phyloP scores from a whole-genome alignment of 2,329 filamentous ascomycete genomes.

The Fusarium marasasianum region DNA sequence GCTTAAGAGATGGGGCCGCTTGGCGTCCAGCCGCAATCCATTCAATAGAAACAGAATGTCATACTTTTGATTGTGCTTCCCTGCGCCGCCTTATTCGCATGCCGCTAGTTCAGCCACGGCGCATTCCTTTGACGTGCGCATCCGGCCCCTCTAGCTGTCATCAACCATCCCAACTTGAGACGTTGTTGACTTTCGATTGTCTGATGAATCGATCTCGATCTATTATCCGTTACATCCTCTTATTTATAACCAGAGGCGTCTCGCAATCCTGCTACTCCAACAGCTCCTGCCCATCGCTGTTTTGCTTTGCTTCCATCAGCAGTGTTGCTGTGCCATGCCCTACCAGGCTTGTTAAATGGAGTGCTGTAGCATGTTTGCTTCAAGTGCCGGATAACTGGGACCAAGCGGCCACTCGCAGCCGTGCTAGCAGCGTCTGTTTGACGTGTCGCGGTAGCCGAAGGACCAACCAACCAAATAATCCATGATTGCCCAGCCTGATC shows the following conservation, averaged over 20 bases:
- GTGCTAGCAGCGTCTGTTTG: slow-evolving; percentile 28
- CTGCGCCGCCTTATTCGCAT: slow-evolving; percentile 34
- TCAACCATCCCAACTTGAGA: slow-evolving; percentile 24
- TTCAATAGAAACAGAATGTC: slow-evolving; percentile 36
- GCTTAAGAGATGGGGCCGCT: slow-evolving; percentile 31
- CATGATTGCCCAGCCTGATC: slow-evolving; percentile 24
- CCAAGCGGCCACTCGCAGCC: slow-evolving; percentile 19
- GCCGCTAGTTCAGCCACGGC: slow-evolving; percentile 39
- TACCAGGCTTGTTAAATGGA: not conserved
- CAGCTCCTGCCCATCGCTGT: not conserved
- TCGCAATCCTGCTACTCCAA: not conserved
- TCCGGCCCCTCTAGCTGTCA: not conserved
- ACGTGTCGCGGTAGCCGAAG: slow-evolving; percentile 22
- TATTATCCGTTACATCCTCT: slow-evolving; percentile 1
- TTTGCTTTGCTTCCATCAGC: not conserved
- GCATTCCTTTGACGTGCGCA: slow-evolving; percentile 40
- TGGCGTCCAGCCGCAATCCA: slow-evolving; percentile 35
- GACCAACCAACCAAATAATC: slow-evolving; percentile 22
- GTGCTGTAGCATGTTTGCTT: slow-evolving; percentile 24
- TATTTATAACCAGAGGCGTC: not conserved
- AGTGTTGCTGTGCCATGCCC: not conserved
- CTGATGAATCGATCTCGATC: not conserved
- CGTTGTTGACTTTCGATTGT: not conserved
- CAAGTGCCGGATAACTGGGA: slow-evolving; percentile 25
- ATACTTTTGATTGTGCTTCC: slow-evolving; percentile 32